A percentile compares a stretch with the other conserved stretches of the same genome.
Evolutionary conservation across 2,329 filamentous ascomycete species (phyloP).

Genomic region (Ampelomyces quisqualis): DNA sequence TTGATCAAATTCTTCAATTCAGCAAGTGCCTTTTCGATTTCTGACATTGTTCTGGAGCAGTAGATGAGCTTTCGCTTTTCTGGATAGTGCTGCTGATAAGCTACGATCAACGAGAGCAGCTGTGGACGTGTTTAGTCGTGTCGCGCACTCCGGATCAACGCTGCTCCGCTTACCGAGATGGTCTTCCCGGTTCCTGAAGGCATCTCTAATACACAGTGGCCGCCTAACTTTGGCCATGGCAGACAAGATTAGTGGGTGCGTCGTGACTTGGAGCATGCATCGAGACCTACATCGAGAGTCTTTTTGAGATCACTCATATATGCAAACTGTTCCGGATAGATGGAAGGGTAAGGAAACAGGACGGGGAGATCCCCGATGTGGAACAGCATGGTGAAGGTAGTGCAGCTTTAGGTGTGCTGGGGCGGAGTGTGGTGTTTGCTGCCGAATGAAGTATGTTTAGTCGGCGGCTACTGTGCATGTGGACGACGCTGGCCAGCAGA

Average conservation of each 20-base stretch:
- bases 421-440: not conserved
- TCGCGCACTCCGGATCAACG: no score
- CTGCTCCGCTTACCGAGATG: no score
- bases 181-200: slow-evolving; percentile 98
- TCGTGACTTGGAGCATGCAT: not conserved
- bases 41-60: slow-evolving; percentile 99
- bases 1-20: slow-evolving; percentile 94
- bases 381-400: slow-evolving; percentile 66
- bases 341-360: slow-evolving; percentile 72
- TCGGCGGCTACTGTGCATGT: not conserved
- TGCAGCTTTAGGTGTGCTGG: not conserved
- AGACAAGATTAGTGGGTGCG: not conserved
- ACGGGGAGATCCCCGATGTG: slow-evolving; percentile 72
- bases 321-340: slow-evolving; percentile 62
- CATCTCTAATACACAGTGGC: slow-evolving; percentile 98
- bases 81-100: slow-evolving; percentile 91
- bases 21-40: slow-evolving; percentile 95
- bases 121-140: no score
- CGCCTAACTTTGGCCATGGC: slow-evolving; percentile 59
- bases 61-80: slow-evolving; percentile 97
- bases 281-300: slow-evolving; percentile 66
- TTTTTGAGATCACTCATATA: slow-evolving; percentile 85
- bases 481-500: not conserved
- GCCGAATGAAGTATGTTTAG: not conserved
- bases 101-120: slow-evolving; percentile 91